Evolutionary conservation across 306 rosid genomes (phyloP), one percentile per base, ranked within the genome.

Genomic region (Gillenia trifoliata): DNA sequence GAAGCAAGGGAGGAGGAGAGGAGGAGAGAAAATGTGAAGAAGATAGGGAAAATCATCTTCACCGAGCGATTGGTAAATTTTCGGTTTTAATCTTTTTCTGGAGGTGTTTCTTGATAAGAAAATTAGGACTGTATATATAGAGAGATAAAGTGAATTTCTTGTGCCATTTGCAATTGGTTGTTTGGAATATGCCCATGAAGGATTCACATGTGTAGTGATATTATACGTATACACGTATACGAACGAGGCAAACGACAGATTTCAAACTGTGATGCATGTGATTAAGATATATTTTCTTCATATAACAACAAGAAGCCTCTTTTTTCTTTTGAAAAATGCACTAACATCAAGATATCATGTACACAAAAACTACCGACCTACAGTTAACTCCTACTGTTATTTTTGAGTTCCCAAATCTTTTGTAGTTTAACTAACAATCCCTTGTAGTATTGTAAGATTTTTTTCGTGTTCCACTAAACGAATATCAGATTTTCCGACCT

Each of bases 191-290:
- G 79, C 79, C 63, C 68, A 12, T 55, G 71, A 1, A 23, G 45
- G 70, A 23, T 15, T 69, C 70, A 61, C 74, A 16, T 60, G 70
- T 69, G 2, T 47, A 28, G 62, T 38, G 17, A 45, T 31, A 50
- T 22, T 49, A 25, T 16, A 23, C 26, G 25, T 5, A 54, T 56
- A 15, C 41, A 43, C 26, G 25, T 8, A 29, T 72, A n/a, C 55
- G 61, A 38, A 15, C 3, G 23, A n/a, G 60, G 76, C 49, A 79
- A 82, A 63, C 38, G 84, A 83, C 88, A 79, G 75, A 73, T 54
- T 78, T 63, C 84, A 73, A 72, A 78, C 63, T 64, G 78, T 63
- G 69, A 81, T 67, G 72, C 90, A 84, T 71, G 92, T 85, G 92
- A 89, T 59, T 36, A 47, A 31, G 61, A 60, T 72, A 60, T 72